These are phyloP conservation scores for Chenopodium formosanum DNA, from an alignment of 148 eudicot species.

Conservation along the genomic window DNA sequence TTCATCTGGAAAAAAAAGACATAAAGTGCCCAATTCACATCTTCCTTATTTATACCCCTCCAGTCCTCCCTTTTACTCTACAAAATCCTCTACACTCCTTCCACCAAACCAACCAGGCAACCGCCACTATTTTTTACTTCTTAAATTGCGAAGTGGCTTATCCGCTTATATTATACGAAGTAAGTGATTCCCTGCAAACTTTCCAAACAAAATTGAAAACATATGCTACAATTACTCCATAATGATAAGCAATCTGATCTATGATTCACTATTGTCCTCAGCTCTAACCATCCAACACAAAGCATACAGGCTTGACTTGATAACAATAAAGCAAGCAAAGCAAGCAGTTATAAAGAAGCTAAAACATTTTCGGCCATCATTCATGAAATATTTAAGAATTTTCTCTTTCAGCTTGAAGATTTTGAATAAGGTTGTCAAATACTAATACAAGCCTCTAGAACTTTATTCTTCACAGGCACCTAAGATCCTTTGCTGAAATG, in stretches of 20 bases:
- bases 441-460: background rate
- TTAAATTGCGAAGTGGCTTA: background rate
- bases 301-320: background rate
- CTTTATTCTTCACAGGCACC: background rate
- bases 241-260: background rate
- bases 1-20: background rate
- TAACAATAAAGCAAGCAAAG: conserved; percentile 2
- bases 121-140: background rate
- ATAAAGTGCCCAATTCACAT: background rate
- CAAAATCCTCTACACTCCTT: background rate
- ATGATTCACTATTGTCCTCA: background rate
- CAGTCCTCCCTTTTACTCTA: background rate
- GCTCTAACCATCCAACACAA: background rate
- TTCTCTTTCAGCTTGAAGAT: background rate
- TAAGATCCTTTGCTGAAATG: background rate
- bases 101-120: background rate
- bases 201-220: too few relatives aligned
- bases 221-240: too few relatives aligned
- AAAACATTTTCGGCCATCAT: background rate
- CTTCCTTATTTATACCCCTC: background rate
- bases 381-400: background rate
- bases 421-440: background rate
- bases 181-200: too few relatives aligned
- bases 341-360: background rate
- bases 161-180: too few relatives aligned